Conservation (phyloP, 1,139 yeast species). For the Williopsis jadinii region DNA sequence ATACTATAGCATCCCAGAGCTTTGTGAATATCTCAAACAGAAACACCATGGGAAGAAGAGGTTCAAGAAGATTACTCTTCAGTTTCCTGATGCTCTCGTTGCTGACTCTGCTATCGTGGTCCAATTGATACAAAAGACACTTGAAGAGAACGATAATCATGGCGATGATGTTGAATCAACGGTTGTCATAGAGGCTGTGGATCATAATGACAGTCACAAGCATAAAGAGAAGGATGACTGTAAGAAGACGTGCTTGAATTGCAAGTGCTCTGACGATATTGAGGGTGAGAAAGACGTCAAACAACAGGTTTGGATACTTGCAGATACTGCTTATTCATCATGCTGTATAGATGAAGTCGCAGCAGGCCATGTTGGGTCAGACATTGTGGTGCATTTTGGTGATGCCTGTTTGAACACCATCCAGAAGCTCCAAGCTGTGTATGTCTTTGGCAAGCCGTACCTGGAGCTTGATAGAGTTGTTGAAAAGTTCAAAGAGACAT, state of each 20-base stretch:
- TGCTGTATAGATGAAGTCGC: slow-evolving; percentile 98
- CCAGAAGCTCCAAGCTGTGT: slow-evolving; percentile 62
- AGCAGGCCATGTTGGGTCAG: slow-evolving; percentile 86
- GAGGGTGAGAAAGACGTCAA: slow-evolving; percentile 1
- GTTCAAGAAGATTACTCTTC: slow-evolving; percentile 62
- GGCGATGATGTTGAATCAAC: neutral
- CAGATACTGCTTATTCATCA: slow-evolving; percentile 92
- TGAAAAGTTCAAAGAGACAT: slow-evolving; percentile 33
- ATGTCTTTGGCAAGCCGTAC: slow-evolving; percentile 66
- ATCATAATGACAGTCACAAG: slow-evolving; percentile 1
- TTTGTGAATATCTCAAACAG: slow-evolving; percentile 32
- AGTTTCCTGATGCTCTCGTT: slow-evolving; percentile 79
- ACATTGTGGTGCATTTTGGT: slow-evolving; percentile 86
- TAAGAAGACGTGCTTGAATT: slow-evolving; percentile 17
- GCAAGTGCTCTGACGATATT: slow-evolving; percentile 17
- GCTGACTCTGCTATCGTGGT: slow-evolving; percentile 73
- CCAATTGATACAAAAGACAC: slow-evolving; percentile 35
- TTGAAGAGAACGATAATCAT: slow-evolving; percentile 5
- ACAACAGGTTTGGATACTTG: slow-evolving; percentile 61
- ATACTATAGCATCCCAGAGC: slow-evolving; percentile 46
- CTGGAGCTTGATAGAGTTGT: slow-evolving; percentile 33
- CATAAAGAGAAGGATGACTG: slow-evolving; percentile 15
- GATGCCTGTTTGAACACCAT: slow-evolving; percentile 87
- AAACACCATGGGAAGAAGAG: slow-evolving; percentile 24
- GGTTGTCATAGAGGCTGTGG: neutral